Evolutionary conservation across 805 yeast species (phyloP), one percentile per base, ranked within the genome.

Genomic region (Kodamaea hsintzibuensis): DNA sequence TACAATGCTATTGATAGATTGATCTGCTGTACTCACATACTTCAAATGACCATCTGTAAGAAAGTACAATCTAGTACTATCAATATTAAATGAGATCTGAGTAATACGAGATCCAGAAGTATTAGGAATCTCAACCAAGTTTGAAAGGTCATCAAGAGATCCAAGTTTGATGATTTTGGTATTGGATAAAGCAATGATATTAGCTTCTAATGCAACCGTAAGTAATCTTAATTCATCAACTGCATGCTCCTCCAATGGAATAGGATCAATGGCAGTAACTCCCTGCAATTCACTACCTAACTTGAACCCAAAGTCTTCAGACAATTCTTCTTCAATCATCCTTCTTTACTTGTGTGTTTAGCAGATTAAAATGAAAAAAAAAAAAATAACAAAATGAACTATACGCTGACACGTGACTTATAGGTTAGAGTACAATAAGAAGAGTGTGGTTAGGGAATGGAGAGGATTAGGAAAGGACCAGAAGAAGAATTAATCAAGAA

Each of bases 301-400:
- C 35, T 73, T 77, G 67, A 78, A 80, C 5, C 82, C 82, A 55
- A 76, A 69, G 57, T 76, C 79, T 54, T 76, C 79, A 3, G 79
- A 70, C 5, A 61, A 54, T 7, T 57, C 46, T 55, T 69, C 73
- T 39, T 42, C 37, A 4, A 50, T 42, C 53, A 50, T 50, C 2
- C 52, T 39, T 10, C 14, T 14, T 3, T 39, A n/a, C 12, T 39
- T 16, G 43, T 16, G 3, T 39, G 12, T 8, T n/a, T n/a, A n/a
- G n/a, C n/a, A n/a, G n/a, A n/a, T n/a, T n/a, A n/a, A n/a, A n/a
- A n/a, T n/a, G n/a, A 39, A 39, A 39, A 39, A 39, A 39, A 39
- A 12, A 13, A 13, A 37, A 13, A 14, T 37, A 37, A 37, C 40
- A 37, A 37, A 10, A 10, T 4, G 17, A 10, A 10, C 13, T 37